phyloP scores from a whole-genome alignment of 2,329 filamentous ascomycete genomes.

The Fusarium chlamydosporum region DNA sequence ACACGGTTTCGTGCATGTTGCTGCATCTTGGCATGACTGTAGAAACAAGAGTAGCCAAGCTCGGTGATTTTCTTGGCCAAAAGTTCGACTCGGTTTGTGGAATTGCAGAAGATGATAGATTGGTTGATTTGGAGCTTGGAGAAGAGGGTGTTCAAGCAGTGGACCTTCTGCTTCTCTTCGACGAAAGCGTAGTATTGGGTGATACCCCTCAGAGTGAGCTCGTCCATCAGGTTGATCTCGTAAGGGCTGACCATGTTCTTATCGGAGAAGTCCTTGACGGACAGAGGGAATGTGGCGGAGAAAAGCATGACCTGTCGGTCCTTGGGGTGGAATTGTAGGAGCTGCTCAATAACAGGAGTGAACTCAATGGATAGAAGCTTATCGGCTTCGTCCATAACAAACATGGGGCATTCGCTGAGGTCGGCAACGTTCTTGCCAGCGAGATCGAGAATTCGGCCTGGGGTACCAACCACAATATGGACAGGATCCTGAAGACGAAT shows the following conservation, averaged over 20 bases:
- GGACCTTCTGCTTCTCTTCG: slow-evolving; percentile 99
- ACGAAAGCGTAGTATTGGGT: slow-evolving; percentile 99
- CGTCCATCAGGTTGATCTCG: slow-evolving; percentile 99
- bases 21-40: slow-evolving; percentile 98
- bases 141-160: slow-evolving; percentile 98
- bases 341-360: slow-evolving; percentile 95
- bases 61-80: slow-evolving; percentile 99
- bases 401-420: slow-evolving; percentile 94
- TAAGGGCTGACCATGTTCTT: slow-evolving; percentile 98
- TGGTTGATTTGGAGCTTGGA: slow-evolving; percentile 99
- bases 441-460: slow-evolving; percentile 94
- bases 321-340: slow-evolving; percentile 94
- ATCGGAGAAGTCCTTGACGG: slow-evolving; percentile 97
- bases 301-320: slow-evolving; percentile 99
- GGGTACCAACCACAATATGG: slow-evolving; percentile 97
- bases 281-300: slow-evolving; percentile 96
- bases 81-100: slow-evolving; percentile 96
- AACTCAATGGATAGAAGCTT: slow-evolving; percentile 98
- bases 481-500: slow-evolving; percentile 93
- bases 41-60: slow-evolving; percentile 98
- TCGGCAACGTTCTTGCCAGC: slow-evolving; percentile 97
- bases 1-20: slow-evolving; percentile 97
- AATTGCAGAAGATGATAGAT: slow-evolving; percentile 99
- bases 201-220: slow-evolving; percentile 96
- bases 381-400: slow-evolving; percentile 99